Evolutionary conservation across 108 stramenopile genomes (phyloP), one percentile per base, ranked within the genome.

Genomic region (Fistulifera solaris): DNA sequence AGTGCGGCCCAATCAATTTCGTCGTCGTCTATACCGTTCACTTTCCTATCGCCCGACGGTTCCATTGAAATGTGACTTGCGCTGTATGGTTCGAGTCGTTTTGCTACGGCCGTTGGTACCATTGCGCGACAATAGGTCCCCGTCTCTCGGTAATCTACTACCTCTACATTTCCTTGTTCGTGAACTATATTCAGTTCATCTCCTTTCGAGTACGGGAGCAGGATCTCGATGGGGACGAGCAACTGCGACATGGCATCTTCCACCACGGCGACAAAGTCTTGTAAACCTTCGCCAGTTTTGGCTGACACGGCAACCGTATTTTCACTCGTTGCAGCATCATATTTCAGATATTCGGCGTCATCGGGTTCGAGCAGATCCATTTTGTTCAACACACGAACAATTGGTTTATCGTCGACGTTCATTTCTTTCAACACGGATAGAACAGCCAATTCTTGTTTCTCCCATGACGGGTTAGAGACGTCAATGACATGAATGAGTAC

Each of bases 401-500:
- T 73, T 0, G 82, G 81, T 63, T 83, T 93, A 46, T 84, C 85
- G 5, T 55, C 72, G n/a, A 73, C 76, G 15, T 65, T 76, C 54
- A 89, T 85, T 40, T 89, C 85, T 4, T 64, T 56, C 40, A 93
- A 59, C 24, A 93, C 91, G 31, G 56, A 52, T 3, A 54, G 62
- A 11, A 89, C 87, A 11, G 87, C 81, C 13, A 56, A 56, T 61
- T 85, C 91, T 55, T 93, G 91, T 58, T 93, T 93, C 40, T 73
- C 66, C 91, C 91, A 93, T 1, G 68, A 54, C 0, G 87, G 83
- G 50, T 89, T 89, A 6, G 81, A 78, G 4, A 85, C 88, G 59
- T 98, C 96, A 38, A 94, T 75, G 14, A 98, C 85, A 48, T 98
- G 96, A 14, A 95, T 71, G 55, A 95, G 55, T 5, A 97, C 85